phyloP scores from a whole-genome alignment of 1,139 yeast species.

The Pichia terricola region DNA sequence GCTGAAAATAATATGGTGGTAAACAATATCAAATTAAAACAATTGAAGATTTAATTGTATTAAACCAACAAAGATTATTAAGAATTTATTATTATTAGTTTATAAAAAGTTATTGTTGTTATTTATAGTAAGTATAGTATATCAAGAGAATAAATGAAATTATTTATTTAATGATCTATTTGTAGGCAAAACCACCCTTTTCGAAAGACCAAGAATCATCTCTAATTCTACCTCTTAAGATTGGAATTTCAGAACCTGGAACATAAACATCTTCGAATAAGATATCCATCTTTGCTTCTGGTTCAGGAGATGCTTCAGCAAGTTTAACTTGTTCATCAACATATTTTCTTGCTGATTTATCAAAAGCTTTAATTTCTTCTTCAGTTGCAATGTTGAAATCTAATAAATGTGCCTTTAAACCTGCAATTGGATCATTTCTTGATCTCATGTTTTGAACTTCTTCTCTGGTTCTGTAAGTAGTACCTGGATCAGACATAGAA shows the following conservation, averaged over 20 bases:
- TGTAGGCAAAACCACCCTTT: conserved; percentile 56
- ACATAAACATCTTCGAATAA: conserved; percentile 95
- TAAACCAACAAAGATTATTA: too few species aligned
- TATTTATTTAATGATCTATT: conserved; percentile 12
- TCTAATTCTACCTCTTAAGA: conserved; percentile 92
- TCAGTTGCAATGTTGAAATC: conserved; percentile 83
- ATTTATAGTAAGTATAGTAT: too few species aligned
- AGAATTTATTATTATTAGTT: too few species aligned
- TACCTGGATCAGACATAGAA: conserved; percentile 99
- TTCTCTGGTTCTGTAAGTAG: conserved; percentile 99
- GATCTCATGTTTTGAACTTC: conserved; percentile 99
- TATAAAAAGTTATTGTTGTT: too few species aligned
- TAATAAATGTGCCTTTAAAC: conserved; percentile 77
- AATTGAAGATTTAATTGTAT: too few species aligned
- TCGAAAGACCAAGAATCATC: conserved; percentile 85
- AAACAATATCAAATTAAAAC: too few species aligned
- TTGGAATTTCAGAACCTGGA: conserved; percentile 87
- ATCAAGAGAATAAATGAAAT: too few species aligned
- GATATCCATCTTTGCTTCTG: conserved; percentile 90
- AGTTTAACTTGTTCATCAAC: conserved; percentile 91
- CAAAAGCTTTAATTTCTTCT: conserved; percentile 87
- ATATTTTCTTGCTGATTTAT: conserved; percentile 90
- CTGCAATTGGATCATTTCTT: conserved; percentile 95
- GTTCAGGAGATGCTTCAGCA: conserved; percentile 91
- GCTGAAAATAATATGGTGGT: too few species aligned